Evolutionary conservation across 2,329 filamentous ascomycete genomes (phyloP), one percentile per base, ranked within the genome.

Genomic region (Claviceps sp.): DNA sequence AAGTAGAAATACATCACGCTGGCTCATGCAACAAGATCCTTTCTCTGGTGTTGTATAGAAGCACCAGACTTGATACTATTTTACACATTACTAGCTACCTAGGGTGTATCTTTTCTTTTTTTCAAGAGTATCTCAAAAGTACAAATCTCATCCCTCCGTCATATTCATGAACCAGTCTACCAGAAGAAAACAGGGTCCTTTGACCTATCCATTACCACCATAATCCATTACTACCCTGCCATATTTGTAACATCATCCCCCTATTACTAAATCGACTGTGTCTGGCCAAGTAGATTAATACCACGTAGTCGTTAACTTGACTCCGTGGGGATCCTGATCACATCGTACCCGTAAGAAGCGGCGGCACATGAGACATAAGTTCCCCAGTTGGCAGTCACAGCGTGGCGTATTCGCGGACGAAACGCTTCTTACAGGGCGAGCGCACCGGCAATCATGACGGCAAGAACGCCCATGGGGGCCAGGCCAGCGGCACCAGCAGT

Each of bases 341-440:
- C n/a, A n/a, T n/a, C n/a, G 29, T 11, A 34, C 9, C 9, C 9
- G 1, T 29, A 2, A 29, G 7, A 34, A 34, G 29, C 9, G 16
- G 14, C 38, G 16, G 14, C 38, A 17, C 38, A 7, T 6, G 8
- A 3, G 11, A 14, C 11, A 11, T 6, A 5, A 8, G 38, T n/a
- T n/a, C 16, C n/a, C 14, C 14, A 13, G 20, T 20, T 20, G 20
- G 20, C 20, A 20, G 40, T 22, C 17, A 23, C 16, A 5, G 11
- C 23, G 22, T 23, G 42, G 7, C 22, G 42, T 22, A 16, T 11
- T 43, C 22, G 9, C 17, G 40, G 40, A 22, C 17, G 14, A 42
- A 20, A 22, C 5, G 42, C 16, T 45, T 11, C 39, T 68, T 68
- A 69, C 64, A 69, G 64, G 56, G 66, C 66, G 56, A 68, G 51